These are phyloP conservation scores for Parascedosporium putredinis DNA, from an alignment of 2,329 filamentous ascomycete genomes.

Conservation along the genomic window DNA sequence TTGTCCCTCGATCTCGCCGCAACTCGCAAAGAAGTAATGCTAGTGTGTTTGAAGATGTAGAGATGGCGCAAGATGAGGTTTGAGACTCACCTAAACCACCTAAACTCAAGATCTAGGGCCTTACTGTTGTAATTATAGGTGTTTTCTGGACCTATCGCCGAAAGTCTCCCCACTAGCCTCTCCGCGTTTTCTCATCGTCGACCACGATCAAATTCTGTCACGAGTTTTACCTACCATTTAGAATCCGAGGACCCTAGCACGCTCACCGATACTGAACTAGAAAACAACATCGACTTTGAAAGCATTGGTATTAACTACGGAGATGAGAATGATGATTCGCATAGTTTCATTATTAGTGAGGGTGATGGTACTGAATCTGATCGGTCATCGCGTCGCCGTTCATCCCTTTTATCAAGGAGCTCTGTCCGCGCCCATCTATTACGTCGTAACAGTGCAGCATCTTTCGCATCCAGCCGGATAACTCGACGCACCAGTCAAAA, in stretches of 20 bases:
- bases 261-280: conserved; percentile 26
- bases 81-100: conserved; percentile 9
- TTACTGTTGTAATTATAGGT: conserved; percentile 33
- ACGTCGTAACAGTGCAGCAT: conserved; percentile 59
- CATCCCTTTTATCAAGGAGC: conserved; percentile 47
- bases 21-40: conserved; percentile 61
- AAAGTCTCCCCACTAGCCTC: conserved; percentile 88
- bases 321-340: conserved; percentile 27
- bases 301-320: conserved; percentile 9
- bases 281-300: conserved; percentile 19
- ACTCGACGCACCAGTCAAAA: conserved; percentile 56
- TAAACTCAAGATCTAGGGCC: conserved; percentile 10
- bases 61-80: conserved; percentile 96
- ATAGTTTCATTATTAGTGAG: conserved; percentile 27
- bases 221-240: conserved; percentile 86
- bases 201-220: conserved; percentile 66
- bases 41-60: conserved; percentile 88
- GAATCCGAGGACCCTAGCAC: conserved; percentile 46
- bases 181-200: conserved; percentile 86
- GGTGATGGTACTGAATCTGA: conserved; percentile 30
- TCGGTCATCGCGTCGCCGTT: conserved; percentile 46
- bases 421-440: conserved; percentile 57
- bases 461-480: conserved; percentile 53
- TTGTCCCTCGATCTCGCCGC: conserved; percentile 40
- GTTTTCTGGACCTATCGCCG: conserved; percentile 85